Evolutionary conservation across 768 basidiomycete species (phyloP).

Genomic region (Tricholoma sp.): DNA sequence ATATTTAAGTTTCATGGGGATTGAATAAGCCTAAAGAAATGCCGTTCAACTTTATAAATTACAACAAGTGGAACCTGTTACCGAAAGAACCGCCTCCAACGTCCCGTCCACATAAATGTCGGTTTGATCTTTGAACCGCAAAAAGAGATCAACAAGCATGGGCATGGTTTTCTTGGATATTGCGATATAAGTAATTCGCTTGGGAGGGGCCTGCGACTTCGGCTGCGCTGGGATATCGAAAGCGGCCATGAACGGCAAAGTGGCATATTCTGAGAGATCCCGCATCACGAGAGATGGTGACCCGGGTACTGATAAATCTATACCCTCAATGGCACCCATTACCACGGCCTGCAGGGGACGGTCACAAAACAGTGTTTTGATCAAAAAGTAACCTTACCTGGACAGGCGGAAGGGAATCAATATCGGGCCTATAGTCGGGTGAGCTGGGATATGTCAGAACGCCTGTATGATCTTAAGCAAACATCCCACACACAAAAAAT

Average conservation of each 20-base stretch:
- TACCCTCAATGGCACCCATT: slow-evolving; percentile 59
- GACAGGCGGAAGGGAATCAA: slow-evolving; percentile 75
- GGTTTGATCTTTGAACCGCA: slow-evolving; percentile 52
- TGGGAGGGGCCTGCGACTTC: slow-evolving; percentile 41
- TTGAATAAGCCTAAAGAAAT: slow-evolving; percentile 64
- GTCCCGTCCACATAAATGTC: slow-evolving; percentile 80
- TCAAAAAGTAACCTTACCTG: slow-evolving; percentile 44
- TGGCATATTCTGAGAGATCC: slow-evolving; percentile 81
- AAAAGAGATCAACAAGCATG: slow-evolving; percentile 70
- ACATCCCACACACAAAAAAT: not conserved
- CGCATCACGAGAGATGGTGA: slow-evolving; percentile 70
- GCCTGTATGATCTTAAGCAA: slow-evolving; percentile 34
- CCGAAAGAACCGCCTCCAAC: slow-evolving; percentile 75
- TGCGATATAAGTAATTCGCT: slow-evolving; percentile 83
- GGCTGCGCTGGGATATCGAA: slow-evolving; percentile 51
- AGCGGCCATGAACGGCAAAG: slow-evolving; percentile 81
- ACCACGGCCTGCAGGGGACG: slow-evolving; percentile 51
- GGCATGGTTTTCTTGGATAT: slow-evolving; percentile 89
- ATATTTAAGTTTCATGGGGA: slow-evolving; percentile 92
- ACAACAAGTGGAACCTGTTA: slow-evolving; percentile 28
- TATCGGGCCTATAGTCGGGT: slow-evolving; percentile 83
- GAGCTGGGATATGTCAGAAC: slow-evolving; percentile 77
- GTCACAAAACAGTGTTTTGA: not conserved
- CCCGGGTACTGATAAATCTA: slow-evolving; percentile 60
- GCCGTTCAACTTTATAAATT: not conserved